Conservation (phyloP, 768 basidiomycete genomes). For the Serpula lacrymans region DNA sequence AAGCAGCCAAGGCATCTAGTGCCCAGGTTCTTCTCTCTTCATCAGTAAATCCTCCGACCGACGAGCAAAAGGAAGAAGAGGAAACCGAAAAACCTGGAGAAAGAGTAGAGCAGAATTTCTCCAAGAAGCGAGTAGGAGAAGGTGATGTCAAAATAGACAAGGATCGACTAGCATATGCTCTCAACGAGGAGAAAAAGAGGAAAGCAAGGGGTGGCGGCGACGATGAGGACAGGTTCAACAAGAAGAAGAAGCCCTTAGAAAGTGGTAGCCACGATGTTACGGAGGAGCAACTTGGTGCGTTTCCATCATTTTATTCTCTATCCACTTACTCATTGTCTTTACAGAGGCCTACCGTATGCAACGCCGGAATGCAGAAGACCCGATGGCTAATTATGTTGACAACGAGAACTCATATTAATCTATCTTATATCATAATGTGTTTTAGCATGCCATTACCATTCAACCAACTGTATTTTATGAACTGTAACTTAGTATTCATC, state of each 20-base stretch:
- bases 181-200: constrained; percentile 79
- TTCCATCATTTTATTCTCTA: constrained; percentile 3
- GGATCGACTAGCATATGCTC: constrained; percentile 61
- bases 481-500: no score
- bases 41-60: constrained; percentile 23
- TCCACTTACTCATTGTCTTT: constrained; percentile 14
- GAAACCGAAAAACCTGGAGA: constrained; percentile 26
- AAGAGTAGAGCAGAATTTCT: constrained; percentile 66
- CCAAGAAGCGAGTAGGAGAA: constrained; percentile 78
- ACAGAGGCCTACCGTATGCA: constrained; percentile 90
- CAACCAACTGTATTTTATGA: constrained; percentile 1
- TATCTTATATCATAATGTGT: constrained; percentile 9
- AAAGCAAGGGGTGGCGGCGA: constrained; percentile 58
- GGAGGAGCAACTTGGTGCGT: constrained; percentile 81
- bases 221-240: constrained; percentile 50
- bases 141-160: constrained; percentile 76
- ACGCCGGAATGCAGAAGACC: constrained; percentile 71
- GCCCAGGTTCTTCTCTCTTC: constrained; percentile 63
- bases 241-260: constrained; percentile 54
- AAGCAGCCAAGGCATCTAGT: constrained; percentile 71
- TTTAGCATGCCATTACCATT: background rate
- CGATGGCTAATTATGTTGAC: constrained; percentile 92
- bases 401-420: constrained; percentile 26
- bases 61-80: constrained; percentile 27
- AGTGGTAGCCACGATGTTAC: constrained; percentile 74